Evolutionary conservation across 208 protist species (phyloP), one percentile per base, ranked within the genome.

Genomic region (Entamoeba invadens): DNA sequence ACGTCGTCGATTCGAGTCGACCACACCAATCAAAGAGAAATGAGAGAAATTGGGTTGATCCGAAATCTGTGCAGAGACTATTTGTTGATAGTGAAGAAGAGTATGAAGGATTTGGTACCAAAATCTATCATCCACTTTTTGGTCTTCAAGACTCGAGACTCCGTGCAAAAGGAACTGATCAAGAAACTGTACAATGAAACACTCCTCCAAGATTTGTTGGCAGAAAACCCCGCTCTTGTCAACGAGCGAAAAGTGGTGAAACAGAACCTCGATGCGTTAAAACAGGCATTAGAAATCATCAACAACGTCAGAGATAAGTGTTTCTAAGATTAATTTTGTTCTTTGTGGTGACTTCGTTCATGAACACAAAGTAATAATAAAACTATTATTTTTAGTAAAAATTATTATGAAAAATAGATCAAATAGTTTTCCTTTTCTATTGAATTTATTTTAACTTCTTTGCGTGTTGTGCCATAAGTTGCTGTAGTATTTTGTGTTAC

Each of bases 81-180:
- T 96, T 98, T 98, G 91, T 94, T 94, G 10, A 97, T 98, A 94
- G 96, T 98, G 72, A 97, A 97, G 94, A 96, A 96, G 57, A 98
- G 97, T 96, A 96, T 98, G 31, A 94, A 96, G 51, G 98, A 99
- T 94, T 96, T 97, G 94, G 97, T 99, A 12, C 98, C 98, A 57
- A 99, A 99, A 96, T 97, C 97, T 42, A 98, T 99, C 92, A 99
- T 98, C 93, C 97, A 98, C 93, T 98, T 99, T 91, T 97, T 99
- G 94, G 98, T 99, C 92, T 97, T 98, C 18, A 96, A 97, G 2
- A 94, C 97, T 93, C 96, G 97, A 4, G 57, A 95, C 6, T n/a
- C 93, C 5, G 96, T 99, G 38, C 98, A 99, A 94, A 97, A 97
- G 31, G 96, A 97, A 44, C 95, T 99, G 6, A 98, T 99, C 93